These are phyloP conservation scores for Crataegus laevigata DNA, from an alignment of 306 rosid genomes.

Conservation along the genomic window DNA sequence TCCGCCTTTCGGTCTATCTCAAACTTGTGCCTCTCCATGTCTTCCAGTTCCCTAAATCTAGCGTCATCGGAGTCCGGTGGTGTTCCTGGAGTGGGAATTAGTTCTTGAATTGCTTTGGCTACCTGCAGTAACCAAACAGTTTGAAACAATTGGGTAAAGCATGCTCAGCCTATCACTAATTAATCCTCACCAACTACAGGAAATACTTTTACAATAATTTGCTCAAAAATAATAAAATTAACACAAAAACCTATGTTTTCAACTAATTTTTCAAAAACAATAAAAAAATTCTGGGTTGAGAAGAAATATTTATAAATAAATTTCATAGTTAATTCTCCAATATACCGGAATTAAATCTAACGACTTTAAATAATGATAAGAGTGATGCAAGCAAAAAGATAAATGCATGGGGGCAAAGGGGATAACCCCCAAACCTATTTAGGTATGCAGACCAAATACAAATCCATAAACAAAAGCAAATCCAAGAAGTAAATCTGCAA, in stretches of 20 bases:
- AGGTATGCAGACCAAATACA: not conserved
- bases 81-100: conserved; percentile 31
- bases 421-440: not conserved
- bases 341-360: no score
- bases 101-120: conserved; percentile 25
- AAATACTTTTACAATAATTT: not conserved
- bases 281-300: no score
- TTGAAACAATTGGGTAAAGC: conserved; percentile 20
- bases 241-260: not conserved
- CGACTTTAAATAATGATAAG: no score
- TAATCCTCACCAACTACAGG: not conserved
- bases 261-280: no score
- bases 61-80: conserved; percentile 16
- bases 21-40: conserved; percentile 45
- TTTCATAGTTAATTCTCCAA: no score
- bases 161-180: not conserved
- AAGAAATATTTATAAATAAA: not conserved
- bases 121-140: conserved; percentile 25
- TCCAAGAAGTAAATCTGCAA: not conserved
- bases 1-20: conserved; percentile 45
- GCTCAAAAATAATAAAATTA: not conserved
- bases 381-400: not conserved
- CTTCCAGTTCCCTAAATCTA: conserved; percentile 40
- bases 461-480: not conserved
- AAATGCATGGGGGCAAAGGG: no score